Base-by-base conservation (phyloP, 2,329 filamentous ascomycete genomes). In the Ramularia collo-cygni region DNA sequence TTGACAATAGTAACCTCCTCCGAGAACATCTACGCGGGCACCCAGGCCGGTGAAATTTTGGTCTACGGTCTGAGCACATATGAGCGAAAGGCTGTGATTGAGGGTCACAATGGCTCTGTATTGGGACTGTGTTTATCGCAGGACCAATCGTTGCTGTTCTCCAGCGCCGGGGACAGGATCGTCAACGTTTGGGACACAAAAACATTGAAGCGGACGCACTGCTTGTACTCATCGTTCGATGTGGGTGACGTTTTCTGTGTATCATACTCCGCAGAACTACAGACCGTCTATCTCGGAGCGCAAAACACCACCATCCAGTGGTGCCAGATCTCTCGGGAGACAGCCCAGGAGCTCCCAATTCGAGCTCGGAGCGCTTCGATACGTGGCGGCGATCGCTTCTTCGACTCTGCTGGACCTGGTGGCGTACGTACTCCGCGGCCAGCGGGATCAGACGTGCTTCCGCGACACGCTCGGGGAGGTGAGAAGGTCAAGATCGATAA, bases 261-360 rank as follows among this genome's bases (percentile, higher is more conserved):
- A n/a, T 83, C 83, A 1, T 95, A 94, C 63, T 95, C 88, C 3
- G 68, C 79, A 5, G 75, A 79, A 51, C 72, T 86, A 54, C 77
- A 90, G 51, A 94, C 84, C 0, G 75, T 95, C 3, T 96, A 95
- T 61, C 76, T 95, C 30, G 92, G 92, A 42, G 86, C 88, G 1
- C 92, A 96, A 60, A 95, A 96, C 58, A 92, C 88, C 6, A 87
- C 83, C 28, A 92, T 95, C 37, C 89, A 95, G 58, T 98, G 92
- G 92, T 84, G 87, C 53, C 75, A 81, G 49, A 50, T 53, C 13
- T 44, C 45, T n/a, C 40, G 51, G 33, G 37, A 43, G 10, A 38
- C 6, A 33, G 38, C 6, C 37, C 46, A 33, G 32, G 34, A 31
- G 33, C 76, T 81, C 45, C 75, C 87, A 28, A 5, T 33, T 4